phyloP scores from a whole-genome alignment of 1,139 yeast genomes.

The Geotrichum aggregatum region DNA sequence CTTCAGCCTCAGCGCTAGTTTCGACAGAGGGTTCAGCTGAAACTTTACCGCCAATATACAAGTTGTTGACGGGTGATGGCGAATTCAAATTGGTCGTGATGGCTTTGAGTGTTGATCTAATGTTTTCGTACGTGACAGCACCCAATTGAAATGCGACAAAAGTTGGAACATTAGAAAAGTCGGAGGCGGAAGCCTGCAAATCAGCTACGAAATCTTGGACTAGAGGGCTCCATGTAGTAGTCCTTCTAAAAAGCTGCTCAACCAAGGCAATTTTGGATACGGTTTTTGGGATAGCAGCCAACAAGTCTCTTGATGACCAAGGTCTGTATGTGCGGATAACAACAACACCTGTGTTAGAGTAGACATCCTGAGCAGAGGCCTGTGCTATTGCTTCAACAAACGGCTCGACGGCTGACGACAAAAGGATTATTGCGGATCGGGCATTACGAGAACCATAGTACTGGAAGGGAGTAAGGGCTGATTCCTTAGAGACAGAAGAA shows the following conservation, averaged over 20 bases:
- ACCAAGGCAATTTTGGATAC: constrained; percentile 59
- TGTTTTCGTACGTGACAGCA: constrained; percentile 45
- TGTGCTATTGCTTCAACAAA: constrained; percentile 43
- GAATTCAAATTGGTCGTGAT: constrained; percentile 52
- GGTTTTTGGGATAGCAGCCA: constrained; percentile 52
- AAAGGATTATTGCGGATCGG: constrained; percentile 52
- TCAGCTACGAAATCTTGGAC: constrained; percentile 72
- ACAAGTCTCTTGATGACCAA: constrained; percentile 52
- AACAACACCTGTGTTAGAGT: constrained; percentile 49
- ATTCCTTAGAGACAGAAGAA: constrained; percentile 4
- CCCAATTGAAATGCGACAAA: constrained; percentile 60
- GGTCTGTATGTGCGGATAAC: constrained; percentile 69
- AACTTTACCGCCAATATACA: constrained; percentile 51
- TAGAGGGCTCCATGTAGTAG: constrained; percentile 60
- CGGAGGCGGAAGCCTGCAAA: constrained; percentile 48
- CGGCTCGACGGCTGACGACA: constrained; percentile 54
- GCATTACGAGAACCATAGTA: constrained; percentile 43
- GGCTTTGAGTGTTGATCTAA: constrained; percentile 46
- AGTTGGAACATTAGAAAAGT: constrained; percentile 36
- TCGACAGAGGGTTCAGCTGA: constrained; percentile 23
- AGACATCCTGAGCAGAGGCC: constrained; percentile 31
- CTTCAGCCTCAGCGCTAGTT: constrained; percentile 38
- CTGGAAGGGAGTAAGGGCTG: constrained; percentile 38
- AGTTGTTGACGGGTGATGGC: constrained; percentile 57
- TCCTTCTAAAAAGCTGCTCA: constrained; percentile 51